Evolutionary conservation across 192 early-diverging fungal species (phyloP).

Genomic region (Coemansia sp.): DNA sequence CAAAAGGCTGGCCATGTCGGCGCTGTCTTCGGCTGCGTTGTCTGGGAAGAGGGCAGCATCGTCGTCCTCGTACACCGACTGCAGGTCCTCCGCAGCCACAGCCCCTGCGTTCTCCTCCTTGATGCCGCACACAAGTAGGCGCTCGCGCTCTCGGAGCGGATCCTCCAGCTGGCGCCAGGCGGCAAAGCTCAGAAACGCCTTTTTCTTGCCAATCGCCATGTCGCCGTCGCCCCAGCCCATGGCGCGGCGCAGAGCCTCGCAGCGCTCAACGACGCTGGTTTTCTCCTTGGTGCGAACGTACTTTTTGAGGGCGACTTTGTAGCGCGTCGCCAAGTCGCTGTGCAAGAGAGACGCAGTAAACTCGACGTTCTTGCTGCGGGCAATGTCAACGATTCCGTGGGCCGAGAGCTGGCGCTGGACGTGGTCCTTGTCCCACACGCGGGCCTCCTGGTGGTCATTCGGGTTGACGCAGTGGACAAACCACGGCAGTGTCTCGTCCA

Average conservation of each 20-base stretch:
- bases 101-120: slow-evolving; percentile 23
- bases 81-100: slow-evolving; percentile 42
- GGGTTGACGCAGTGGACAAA: slow-evolving; percentile 74
- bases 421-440: slow-evolving; percentile 64
- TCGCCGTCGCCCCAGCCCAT: slow-evolving; percentile 61
- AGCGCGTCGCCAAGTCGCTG: slow-evolving; percentile 77
- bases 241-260: slow-evolving; percentile 53
- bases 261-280: slow-evolving; percentile 41
- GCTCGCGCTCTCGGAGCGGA: slow-evolving; percentile 68
- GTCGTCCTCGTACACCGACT: slow-evolving; percentile 52
- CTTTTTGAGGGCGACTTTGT: slow-evolving; percentile 58
- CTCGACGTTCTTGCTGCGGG: slow-evolving; percentile 60
- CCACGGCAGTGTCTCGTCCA: slow-evolving; percentile 80
- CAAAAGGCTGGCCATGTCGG: slow-evolving; percentile 44
- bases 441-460: slow-evolving; percentile 58
- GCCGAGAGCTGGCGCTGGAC: slow-evolving; percentile 72
- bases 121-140: slow-evolving; percentile 50
- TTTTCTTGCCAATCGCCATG: slow-evolving; percentile 60
- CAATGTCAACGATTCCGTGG: slow-evolving; percentile 68
- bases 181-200: slow-evolving; percentile 71
- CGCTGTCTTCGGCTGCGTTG: slow-evolving; percentile 31
- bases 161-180: slow-evolving; percentile 86
- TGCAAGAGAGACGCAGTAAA: slow-evolving; percentile 75
- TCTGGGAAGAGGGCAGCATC: slow-evolving; percentile 44
- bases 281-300: slow-evolving; percentile 55